Percentiles rank a stretch among this genome's conserved stretches.
Conservation (phyloP, 2,329 filamentous ascomycete species). For the Aspergillus oerlinghausenensis region DNA sequence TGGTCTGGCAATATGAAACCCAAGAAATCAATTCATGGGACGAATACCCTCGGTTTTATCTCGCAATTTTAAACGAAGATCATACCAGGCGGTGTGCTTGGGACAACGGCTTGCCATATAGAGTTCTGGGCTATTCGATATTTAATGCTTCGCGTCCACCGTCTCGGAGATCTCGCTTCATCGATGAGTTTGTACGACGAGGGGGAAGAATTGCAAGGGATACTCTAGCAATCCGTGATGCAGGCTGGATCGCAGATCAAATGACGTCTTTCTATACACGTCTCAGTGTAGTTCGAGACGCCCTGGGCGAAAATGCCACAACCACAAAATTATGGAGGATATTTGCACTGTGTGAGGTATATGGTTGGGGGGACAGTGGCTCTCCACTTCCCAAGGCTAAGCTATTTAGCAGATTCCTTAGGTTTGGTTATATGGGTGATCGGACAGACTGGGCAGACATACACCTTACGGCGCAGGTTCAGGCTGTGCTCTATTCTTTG, state of each 20-base stretch:
- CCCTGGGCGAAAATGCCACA: slow-evolving; percentile 7
- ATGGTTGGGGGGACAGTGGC: slow-evolving; percentile 11
- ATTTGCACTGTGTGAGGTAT: slow-evolving; percentile 32
- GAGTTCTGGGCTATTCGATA: slow-evolving; percentile 54
- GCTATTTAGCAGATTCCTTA: slow-evolving; percentile 26
- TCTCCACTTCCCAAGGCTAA: slow-evolving; percentile 12
- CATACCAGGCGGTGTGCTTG: slow-evolving; percentile 54
- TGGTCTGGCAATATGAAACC: slow-evolving; percentile 42
- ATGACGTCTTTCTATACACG: slow-evolving; percentile 17
- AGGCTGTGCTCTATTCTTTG: slow-evolving; percentile 59
- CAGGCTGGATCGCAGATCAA: slow-evolving; percentile 15
- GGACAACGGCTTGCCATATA: slow-evolving; percentile 49
- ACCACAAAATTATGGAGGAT: slow-evolving; percentile 28
- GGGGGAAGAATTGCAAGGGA: slow-evolving; percentile 32
- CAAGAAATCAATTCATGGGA: slow-evolving; percentile 14
- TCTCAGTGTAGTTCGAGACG: slow-evolving; percentile 16
- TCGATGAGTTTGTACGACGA: slow-evolving; percentile 35
- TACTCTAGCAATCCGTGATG: slow-evolving; percentile 19
- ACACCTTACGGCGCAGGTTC: slow-evolving; percentile 59
- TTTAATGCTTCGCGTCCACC: slow-evolving; percentile 37
- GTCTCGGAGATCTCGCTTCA: slow-evolving; percentile 12
- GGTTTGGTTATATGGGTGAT: slow-evolving; percentile 26
- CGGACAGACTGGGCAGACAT: slow-evolving; percentile 53
- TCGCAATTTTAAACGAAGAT: slow-evolving; percentile 60
- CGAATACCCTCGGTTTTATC: slow-evolving; percentile 50